Base-by-base conservation (phyloP, 2,329 filamentous ascomycete genomes). In the Alternaria longipes region DNA sequence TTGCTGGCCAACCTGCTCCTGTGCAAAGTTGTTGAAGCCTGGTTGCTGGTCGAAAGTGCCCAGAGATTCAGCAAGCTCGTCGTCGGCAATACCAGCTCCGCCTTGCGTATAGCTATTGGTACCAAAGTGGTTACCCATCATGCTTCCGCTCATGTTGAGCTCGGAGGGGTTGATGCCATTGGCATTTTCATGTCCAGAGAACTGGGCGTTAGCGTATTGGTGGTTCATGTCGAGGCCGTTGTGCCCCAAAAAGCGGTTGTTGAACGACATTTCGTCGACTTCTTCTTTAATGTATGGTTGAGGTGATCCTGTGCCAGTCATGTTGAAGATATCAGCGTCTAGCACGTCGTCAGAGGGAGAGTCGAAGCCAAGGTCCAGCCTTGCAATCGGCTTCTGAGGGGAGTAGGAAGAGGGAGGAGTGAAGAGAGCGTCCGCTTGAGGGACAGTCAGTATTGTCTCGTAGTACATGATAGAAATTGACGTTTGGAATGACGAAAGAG, bases 81-180 rank as follows among this genome's bases (percentile, higher is more conserved):
- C 94, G 67, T 97, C 94, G 64, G 88, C 90, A 67, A 97, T 94
- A 41, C 90, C 86, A 11, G 92, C 91, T 62, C 90, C 91, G 60
- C 90, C 91, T 69, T 89, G 89, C 46, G 90, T 90, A 81, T 93
- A 97, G 77, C 87, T 90, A 74, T 86, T 90, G 72, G 81, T 81
- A 24, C 84, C 82, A 73, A 85, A 89, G 71, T 85, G 86, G 78
- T 90, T 81, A 58, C 83, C 79, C 67, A 85, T 79, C 64, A 82
- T 81, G 75, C 85, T 90, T 60, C 84, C 83, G 66, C 84, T 84
- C 88, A 94, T 91, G 69, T 88, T 88, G 61, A 97, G 85, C 65
- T 95, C 92, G 63, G 92, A 94, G 11, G 94, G 94, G 75, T 97
- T 92, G 74, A 97, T 85, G 65, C 85, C 80, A 45, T 69, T 69